Evolutionary conservation across 2,329 filamentous ascomycete species (phyloP).

Genomic region (Rutstroemia sp.): DNA sequence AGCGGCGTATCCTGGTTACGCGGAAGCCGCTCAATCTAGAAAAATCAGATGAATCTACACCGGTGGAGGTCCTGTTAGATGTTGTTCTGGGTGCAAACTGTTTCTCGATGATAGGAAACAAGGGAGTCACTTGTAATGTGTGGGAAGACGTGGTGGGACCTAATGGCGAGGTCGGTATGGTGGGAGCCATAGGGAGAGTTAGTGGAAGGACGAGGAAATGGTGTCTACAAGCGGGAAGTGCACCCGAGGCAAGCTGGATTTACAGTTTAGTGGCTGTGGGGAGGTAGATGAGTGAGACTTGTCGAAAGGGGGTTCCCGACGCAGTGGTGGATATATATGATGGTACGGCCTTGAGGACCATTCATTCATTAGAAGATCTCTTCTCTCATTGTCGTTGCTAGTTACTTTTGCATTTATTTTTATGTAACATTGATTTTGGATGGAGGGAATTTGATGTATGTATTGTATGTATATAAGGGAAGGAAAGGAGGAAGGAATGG

Average conservation of each 20-base stretch:
- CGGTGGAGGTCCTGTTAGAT: slow-evolving; percentile 15
- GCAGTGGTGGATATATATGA: too few relatives aligned
- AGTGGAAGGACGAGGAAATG: slow-evolving; percentile 23
- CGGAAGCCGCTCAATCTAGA: slow-evolving; percentile 32
- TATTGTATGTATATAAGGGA: too few relatives aligned
- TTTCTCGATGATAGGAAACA: slow-evolving; percentile 20
- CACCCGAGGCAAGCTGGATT: slow-evolving; percentile 25
- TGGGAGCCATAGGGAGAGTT: slow-evolving; percentile 21
- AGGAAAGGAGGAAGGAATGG: too few relatives aligned
- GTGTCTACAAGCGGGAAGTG: slow-evolving; percentile 21
- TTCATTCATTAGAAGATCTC: too few relatives aligned
- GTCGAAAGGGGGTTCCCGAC: too few relatives aligned
- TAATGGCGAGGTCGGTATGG: slow-evolving; percentile 22
- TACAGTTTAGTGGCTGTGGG: slow-evolving; percentile 14
- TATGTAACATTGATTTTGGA: too few relatives aligned
- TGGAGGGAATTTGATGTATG: too few relatives aligned
- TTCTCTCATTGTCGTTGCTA: too few relatives aligned
- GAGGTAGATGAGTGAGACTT: not conserved
- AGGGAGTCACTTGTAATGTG: slow-evolving; percentile 22
- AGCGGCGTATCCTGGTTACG: slow-evolving; percentile 84
- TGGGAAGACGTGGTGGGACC: slow-evolving; percentile 25
- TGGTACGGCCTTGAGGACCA: too few relatives aligned
- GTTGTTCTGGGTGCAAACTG: slow-evolving; percentile 18
- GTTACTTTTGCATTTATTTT: too few relatives aligned
- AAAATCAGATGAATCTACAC: slow-evolving; percentile 5